phyloP scores from a whole-genome alignment of 257 asterid species.

The Gentiana straminea region DNA sequence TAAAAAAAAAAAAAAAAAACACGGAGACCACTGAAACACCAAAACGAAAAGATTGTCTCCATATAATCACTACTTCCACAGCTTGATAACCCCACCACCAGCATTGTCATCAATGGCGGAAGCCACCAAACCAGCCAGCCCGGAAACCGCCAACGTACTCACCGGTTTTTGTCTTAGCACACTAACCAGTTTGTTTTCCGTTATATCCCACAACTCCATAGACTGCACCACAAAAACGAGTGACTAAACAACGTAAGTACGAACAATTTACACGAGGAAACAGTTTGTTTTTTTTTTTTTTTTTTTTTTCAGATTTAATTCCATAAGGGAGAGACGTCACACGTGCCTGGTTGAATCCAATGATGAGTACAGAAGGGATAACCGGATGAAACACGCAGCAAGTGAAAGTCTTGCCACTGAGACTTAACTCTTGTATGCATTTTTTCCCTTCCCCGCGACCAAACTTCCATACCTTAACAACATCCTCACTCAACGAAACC shows the following conservation, averaged over 20 bases:
- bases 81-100: constrained; percentile 9
- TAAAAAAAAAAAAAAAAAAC: no score
- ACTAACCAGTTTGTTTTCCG: constrained; percentile 25
- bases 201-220: constrained; percentile 33
- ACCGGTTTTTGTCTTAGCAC: constrained; percentile 11
- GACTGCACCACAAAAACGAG: constrained; percentile 12
- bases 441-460: constrained; percentile 19
- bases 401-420: constrained; percentile 18
- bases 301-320: no score
- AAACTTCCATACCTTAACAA: constrained; percentile 26
- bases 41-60: no score
- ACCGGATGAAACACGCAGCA: constrained; percentile 24
- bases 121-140: constrained; percentile 19
- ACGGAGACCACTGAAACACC: no score
- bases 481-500: constrained; percentile 29
- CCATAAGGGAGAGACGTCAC: neutral
- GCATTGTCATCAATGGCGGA: constrained; percentile 16
- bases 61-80: constrained; percentile 20
- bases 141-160: constrained; percentile 16
- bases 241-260: neutral
- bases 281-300: no score
- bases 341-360: constrained; percentile 25
- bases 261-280: constrained; percentile 1
- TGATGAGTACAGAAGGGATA: constrained; percentile 16
- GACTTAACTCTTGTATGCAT: constrained; percentile 23